Evolutionary conservation across 495 filamentous ascomycete species (phyloP).

Genomic region (Aspergillus sclerotiicarbonarius): DNA sequence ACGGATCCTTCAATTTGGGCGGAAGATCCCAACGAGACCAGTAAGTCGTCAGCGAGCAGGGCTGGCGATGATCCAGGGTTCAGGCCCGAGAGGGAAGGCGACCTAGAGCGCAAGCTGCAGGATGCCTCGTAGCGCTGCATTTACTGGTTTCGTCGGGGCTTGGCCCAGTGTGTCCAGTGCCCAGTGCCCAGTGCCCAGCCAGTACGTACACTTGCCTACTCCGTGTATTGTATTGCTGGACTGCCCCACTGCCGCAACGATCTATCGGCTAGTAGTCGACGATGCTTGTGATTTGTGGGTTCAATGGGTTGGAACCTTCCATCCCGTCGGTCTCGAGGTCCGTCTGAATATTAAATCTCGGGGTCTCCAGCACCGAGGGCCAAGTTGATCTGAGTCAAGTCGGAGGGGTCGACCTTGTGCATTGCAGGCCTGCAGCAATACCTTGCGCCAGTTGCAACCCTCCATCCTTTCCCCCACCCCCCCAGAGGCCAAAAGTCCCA

Average conservation of each 20-base stretch:
- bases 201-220: conserved; percentile 12
- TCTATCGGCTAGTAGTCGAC: conserved; percentile 18
- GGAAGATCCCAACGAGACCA: background rate
- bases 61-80: background rate
- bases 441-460: background rate
- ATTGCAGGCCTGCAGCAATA: background rate
- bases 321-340: too few species aligned
- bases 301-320: background rate
- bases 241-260: conserved; percentile 18
- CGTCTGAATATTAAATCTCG: background rate
- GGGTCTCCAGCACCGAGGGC: too few species aligned
- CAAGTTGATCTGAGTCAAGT: too few species aligned
- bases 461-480: background rate
- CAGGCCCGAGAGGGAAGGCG: background rate
- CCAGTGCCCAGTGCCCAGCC: too few species aligned
- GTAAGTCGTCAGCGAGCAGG: too few species aligned
- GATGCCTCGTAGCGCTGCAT: conserved; percentile 6
- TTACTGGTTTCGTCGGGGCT: conserved; percentile 15
- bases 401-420: too few species aligned
- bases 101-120: background rate
- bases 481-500: background rate
- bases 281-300: too few species aligned
- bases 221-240: conserved; percentile 10
- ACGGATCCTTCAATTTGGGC: background rate
- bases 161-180: conserved; percentile 2